Base-by-base conservation (phyloP, 1,139 yeast genomes). In the Yamadazyma trypodendri region DNA sequence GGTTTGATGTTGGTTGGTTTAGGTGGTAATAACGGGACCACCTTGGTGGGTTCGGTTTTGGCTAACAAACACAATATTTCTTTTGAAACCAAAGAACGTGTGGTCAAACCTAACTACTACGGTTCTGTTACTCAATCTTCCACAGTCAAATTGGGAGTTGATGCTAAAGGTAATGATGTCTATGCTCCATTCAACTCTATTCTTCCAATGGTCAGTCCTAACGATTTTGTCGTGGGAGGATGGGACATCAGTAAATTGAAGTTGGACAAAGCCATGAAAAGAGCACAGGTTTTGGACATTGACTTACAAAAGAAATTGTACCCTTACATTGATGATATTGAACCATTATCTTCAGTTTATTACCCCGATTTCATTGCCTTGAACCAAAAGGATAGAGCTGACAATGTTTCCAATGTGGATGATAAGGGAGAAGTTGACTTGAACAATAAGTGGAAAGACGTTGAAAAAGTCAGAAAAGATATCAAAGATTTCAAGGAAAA, bases 81-180 rank as follows among this genome's bases (percentile, higher is more conserved):
- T 37, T 90, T 90, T 68, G 81, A 86, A 56, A 89, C 85, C 55
- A 88, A 88, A 69, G 85, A 81, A 48, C 95, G 96, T 40, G 72
- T 71, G 32, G 75, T 81, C 37, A 80, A 83, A 59, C 88, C 96
- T 45, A 89, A 89, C 68, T 89, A 89, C 66, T 89, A 79, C 53
- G 97, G 97, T 42, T 87, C 96, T n/a, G 96, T 90, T 42, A 90
- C 97, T 40, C 97, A 90, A 70, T 71, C 95, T 24, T 82, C 96
- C 20, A 90, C 97, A 32, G 71, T 90, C 52, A 89, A 89, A 68
- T 76, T 90, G 36, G 97, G 97, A 55, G 78, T 89, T 45, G 96
- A 89, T 58, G 51, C 63, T 22, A 74, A 75, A 46, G 96, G 96
- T 40, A 81, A 83, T 53, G 97, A 90, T 58, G 86, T 87, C 28